Evolutionary conservation across 495 filamentous ascomycete genomes (phyloP).

Genomic region (Ramalina peruviana): DNA sequence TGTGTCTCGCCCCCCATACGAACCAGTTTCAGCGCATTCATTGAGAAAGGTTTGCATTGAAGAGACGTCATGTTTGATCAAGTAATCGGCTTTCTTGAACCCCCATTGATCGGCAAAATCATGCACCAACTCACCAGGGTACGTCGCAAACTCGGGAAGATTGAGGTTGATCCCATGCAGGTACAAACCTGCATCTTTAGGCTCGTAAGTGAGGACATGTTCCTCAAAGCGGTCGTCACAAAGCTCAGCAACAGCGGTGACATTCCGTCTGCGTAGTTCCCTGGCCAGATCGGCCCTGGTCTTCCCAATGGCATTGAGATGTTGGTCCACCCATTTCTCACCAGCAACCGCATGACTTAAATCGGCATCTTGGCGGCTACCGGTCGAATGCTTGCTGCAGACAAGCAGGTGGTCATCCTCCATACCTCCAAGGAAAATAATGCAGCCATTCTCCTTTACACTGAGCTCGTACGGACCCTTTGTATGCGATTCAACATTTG

Average conservation of each 20-base stretch:
- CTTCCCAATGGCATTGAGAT: conserved; percentile 60
- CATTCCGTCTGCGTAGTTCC: conserved; percentile 65
- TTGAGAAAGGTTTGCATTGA: conserved; percentile 70
- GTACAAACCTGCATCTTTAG: conserved; percentile 80
- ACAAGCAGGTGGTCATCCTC: conserved; percentile 79
- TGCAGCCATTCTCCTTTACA: conserved; percentile 96
- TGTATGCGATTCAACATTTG: conserved; percentile 61
- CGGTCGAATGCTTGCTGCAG: conserved; percentile 97
- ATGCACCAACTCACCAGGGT: conserved; percentile 63
- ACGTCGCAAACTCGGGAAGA: conserved; percentile 74
- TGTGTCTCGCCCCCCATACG: conserved; percentile 79
- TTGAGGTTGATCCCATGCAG: conserved; percentile 94
- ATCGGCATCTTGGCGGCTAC: conserved; percentile 48
- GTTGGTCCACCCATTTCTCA: conserved; percentile 71
- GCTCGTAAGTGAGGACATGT: conserved; percentile 81
- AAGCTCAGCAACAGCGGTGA: conserved; percentile 87
- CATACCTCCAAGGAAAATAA: conserved; percentile 90
- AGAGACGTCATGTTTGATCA: conserved; percentile 59
- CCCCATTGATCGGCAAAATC: conserved; percentile 88
- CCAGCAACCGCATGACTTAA: conserved; percentile 75
- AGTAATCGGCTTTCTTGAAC: conserved; percentile 74
- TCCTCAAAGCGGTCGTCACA: conserved; percentile 96
- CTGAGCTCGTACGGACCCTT: conserved; percentile 87
- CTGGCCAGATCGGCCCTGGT: conserved; percentile 61
- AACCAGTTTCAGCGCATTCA: conserved; percentile 65